Base-by-base conservation (phyloP, 148 eudicot genomes). In the Rhododendron williamsianum region DNA sequence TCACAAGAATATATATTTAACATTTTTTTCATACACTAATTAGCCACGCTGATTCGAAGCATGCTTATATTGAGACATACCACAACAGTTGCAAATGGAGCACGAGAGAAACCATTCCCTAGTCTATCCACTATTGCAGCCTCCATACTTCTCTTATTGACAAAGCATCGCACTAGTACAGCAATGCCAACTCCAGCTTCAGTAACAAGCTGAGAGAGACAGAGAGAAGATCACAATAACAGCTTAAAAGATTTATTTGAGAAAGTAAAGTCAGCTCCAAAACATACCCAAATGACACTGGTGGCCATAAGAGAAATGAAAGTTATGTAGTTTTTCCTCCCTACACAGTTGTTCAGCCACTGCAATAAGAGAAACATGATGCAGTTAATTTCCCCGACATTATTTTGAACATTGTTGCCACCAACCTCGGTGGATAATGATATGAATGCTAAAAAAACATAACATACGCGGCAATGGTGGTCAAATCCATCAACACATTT, bases 321-420 rank as follows among this genome's bases (percentile, higher is more conserved):
- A 45, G 98, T 97, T 58, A 85, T 45, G 86, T 95, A 97, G 83
- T 97, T 97, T 86, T 93, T 95, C 80, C 95, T 91, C 41, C 99
- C 99, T 58, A 97, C 98, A 82, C 99, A 97, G 84, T 97, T 97
- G 92, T 97, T 97, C 48, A 97, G 96, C 99, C 99, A 97, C 99
- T 97, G 93, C 89, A 90, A 84, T 21, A 85, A 67, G 43, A 52
- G 69, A 83, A 69, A 81, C 4, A 80, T 9, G 80, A 80, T 45
- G 82, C 30, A 12, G 23, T 82, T 43, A 86, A 54, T 52, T 74
- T 41, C 76, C 58, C 33, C 1, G 3, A 72, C 63, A 80, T 25
- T 38, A 82, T 21, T 3, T 81, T 46, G 18, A 81, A 63, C 41
- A 84, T 58, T 25, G 69, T 65, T 33, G 80, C 15, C 48, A 63